These are phyloP conservation scores for Melastoma malabathricum DNA, from an alignment of 345 rosid species.

Conservation along the genomic window DNA sequence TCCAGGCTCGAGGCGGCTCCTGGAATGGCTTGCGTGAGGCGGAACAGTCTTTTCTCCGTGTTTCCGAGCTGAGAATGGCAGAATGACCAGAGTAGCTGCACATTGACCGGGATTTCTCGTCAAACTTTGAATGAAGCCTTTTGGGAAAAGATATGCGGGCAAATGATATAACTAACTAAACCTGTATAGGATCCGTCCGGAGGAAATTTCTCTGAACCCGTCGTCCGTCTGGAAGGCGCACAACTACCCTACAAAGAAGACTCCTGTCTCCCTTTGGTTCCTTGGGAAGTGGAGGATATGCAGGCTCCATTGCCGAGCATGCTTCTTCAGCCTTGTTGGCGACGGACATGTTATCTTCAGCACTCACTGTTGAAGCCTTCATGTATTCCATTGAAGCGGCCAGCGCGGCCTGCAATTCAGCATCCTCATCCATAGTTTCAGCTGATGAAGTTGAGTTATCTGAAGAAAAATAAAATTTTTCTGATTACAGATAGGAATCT, in stretches of 20 bases:
- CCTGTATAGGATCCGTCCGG: constrained; percentile 69
- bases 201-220: constrained; percentile 80
- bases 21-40: constrained; percentile 71
- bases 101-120: background rate
- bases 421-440: constrained; percentile 37
- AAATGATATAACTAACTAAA: background rate
- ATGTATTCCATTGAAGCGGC: constrained; percentile 51
- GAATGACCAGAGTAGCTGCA: constrained; percentile 90
- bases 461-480: background rate
- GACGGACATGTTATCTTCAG: constrained; percentile 9
- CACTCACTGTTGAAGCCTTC: constrained; percentile 19
- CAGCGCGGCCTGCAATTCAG: constrained; percentile 45
- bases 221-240: constrained; percentile 93
- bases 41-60: constrained; percentile 47
- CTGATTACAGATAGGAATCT: too few species aligned
- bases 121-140: too few species aligned
- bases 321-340: constrained; percentile 26
- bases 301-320: constrained; percentile 21
- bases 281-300: constrained; percentile 66
- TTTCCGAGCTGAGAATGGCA: constrained; percentile 55
- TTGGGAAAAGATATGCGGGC: too few species aligned
- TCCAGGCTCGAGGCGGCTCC: constrained; percentile 71
- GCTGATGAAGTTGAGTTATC: constrained; percentile 15
- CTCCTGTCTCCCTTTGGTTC: constrained; percentile 76
- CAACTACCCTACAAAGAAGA: constrained; percentile 72